A percentile compares a stretch with the other conserved stretches of the same genome.
phyloP scores from a whole-genome alignment of 495 filamentous ascomycete genomes.

The Jackrogersella multiformis region DNA sequence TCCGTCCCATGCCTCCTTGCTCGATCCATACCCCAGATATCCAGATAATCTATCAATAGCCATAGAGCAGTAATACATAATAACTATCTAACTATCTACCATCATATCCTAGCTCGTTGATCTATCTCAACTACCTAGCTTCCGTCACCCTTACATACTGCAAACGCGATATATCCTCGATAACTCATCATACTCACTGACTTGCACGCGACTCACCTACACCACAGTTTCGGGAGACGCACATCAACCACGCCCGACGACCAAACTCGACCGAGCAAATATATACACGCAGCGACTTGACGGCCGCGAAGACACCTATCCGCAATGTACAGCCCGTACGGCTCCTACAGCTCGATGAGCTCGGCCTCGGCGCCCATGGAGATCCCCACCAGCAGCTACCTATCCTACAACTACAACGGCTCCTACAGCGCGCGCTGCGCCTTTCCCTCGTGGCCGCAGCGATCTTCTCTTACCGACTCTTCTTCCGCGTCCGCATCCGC shows the following conservation, averaged over 20 bases:
- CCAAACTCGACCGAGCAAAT: too few relatives aligned
- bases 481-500: too few relatives aligned
- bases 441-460: conserved; percentile 62
- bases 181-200: conserved; percentile 8
- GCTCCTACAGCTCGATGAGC: conserved; percentile 55
- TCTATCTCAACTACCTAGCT: neutral
- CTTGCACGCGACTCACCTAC: conserved; percentile 13
- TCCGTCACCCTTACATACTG: conserved; percentile 12
- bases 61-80: conserved; percentile 44
- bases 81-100: neutral
- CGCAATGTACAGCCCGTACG: conserved; percentile 59
- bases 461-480: conserved; percentile 52
- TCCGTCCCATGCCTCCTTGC: conserved; percentile 38
- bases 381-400: conserved; percentile 57
- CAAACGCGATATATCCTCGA: conserved; percentile 23
- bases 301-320: conserved; percentile 14
- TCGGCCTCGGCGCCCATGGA: conserved; percentile 61
- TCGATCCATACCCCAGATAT: conserved; percentile 35
- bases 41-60: conserved; percentile 40
- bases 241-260: neutral
- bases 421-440: conserved; percentile 55
- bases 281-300: neutral
- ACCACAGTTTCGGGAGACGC: neutral
- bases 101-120: conserved; percentile 14
- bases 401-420: conserved; percentile 41